Evolutionary conservation across 768 basidiomycete genomes (phyloP).

Genomic region (Tylopilus subfusipes): DNA sequence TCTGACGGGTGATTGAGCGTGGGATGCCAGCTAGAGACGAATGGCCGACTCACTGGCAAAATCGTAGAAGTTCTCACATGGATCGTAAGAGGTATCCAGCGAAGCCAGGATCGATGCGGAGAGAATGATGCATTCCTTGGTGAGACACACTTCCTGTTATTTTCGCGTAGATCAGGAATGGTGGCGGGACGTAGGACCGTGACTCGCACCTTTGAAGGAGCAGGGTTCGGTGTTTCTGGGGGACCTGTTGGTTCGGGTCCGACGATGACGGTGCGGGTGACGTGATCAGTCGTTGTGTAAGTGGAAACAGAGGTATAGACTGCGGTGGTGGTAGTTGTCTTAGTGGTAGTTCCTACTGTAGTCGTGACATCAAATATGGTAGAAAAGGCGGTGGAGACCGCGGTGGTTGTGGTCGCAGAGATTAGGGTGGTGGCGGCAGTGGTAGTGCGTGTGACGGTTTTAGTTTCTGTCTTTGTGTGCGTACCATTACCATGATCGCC

Average conservation of each 20-base stretch:
- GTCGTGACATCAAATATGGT: constrained; percentile 34
- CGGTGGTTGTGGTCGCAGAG: constrained; percentile 34
- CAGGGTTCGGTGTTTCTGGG: constrained; percentile 54
- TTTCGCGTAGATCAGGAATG: constrained; percentile 3
- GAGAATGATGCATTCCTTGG: constrained; percentile 75
- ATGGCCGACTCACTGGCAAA: constrained; percentile 71
- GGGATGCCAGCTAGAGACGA: neutral
- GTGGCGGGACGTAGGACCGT: neutral
- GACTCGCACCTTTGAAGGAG: constrained; percentile 48
- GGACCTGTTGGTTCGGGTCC: constrained; percentile 39
- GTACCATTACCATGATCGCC: constrained; percentile 32
- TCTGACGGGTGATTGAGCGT: constrained; percentile 40
- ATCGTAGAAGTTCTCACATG: constrained; percentile 93
- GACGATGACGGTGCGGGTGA: constrained; percentile 40
- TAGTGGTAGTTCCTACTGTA: constrained; percentile 41
- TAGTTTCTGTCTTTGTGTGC: constrained; percentile 32
- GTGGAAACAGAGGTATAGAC: constrained; percentile 38
- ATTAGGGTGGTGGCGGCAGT: constrained; percentile 30
- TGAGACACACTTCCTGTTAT: constrained; percentile 63
- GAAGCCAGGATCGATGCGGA: constrained; percentile 79
- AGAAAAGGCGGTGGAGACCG: constrained; percentile 31
- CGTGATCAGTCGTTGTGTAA: constrained; percentile 34
- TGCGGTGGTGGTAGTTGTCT: constrained; percentile 35
- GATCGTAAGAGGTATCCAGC: constrained; percentile 79
- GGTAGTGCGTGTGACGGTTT: constrained; percentile 31